Evolutionary conservation across 2,329 filamentous ascomycete genomes (phyloP), one percentile per base, ranked within the genome.

Genomic region (Bimuria novae-zelandiae): DNA sequence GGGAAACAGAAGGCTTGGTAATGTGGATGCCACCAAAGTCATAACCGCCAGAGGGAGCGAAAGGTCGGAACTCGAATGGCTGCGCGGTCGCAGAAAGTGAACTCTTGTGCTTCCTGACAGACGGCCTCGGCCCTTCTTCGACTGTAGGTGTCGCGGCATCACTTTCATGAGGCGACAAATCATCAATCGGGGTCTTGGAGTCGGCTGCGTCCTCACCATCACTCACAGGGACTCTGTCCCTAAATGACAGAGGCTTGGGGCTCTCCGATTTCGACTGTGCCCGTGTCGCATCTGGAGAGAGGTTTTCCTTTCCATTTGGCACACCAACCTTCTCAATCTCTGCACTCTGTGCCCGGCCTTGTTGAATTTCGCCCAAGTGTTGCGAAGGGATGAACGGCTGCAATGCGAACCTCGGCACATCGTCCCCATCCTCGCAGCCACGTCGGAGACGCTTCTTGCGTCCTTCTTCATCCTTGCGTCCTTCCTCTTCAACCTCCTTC

Each of bases 401-500:
- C 4, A 68, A 51, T 75, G 90, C 90, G 71, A 95, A 96, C 46
- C 85, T 79, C 19, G 89, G 87, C 21, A 93, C 85, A 44, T 88
- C 83, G 63, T 95, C 87, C 16, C 84, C 87, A 64, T 89, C 86
- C 47, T 82, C 83, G 16, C 80, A 83, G 40, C 75, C 80, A 54
- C 84, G 85, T 61, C 86, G 85, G 57, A 85, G 85, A 69, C 92
- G 86, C 80, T 96, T 97, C 66, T 86, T 79, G 35, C 90, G 85
- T 19, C 84, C 85, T 53, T 88, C 83, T 3, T 82, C 79, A 55
- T 85, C 84, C 52, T 88, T 81, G 8, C 73, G 27, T 70, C 72
- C 23, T 67, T 64, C 40, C 71, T 68, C 43, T 73, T 69, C 1
- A 71, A 14, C 12, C 11, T 73, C 57, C 77, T 72, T 60, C 79